Percentiles rank a stretch among this genome's conserved stretches.
Evolutionary conservation across 495 filamentous ascomycete genomes (phyloP).

Genomic region (Annulohypoxylon moriforme): DNA sequence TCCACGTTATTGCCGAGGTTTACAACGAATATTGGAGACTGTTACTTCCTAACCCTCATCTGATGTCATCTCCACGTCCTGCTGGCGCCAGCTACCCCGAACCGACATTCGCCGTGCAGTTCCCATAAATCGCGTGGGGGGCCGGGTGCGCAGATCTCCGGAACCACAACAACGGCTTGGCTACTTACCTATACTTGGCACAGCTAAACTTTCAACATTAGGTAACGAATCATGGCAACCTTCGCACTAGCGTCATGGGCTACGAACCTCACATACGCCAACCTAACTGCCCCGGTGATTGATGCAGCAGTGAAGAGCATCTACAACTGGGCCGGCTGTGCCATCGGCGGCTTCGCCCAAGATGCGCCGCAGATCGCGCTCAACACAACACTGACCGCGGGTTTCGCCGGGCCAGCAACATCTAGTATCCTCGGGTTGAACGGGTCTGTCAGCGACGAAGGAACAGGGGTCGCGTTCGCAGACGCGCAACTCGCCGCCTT

Average conservation of each 20-base stretch:
- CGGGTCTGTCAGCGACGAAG: constrained; percentile 23
- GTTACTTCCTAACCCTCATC: constrained; percentile 12
- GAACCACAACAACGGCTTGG: background rate
- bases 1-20: constrained; percentile 29
- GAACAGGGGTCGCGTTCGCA: constrained; percentile 21
- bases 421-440: constrained; percentile 57
- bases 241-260: constrained; percentile 54
- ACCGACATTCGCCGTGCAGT: background rate
- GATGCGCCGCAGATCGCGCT: constrained; percentile 60
- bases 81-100: constrained; percentile 4
- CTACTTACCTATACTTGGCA: background rate
- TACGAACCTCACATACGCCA: constrained; percentile 48
- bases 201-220: background rate
- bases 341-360: constrained; percentile 61
- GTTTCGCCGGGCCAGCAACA: constrained; percentile 60
- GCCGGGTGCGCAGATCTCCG: background rate
- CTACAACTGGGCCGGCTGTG: constrained; percentile 67
- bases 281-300: constrained; percentile 49
- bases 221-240: constrained; percentile 52
- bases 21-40: constrained; percentile 8
- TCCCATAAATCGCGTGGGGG: constrained; percentile 5
- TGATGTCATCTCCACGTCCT: constrained; percentile 17
- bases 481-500: constrained; percentile 66
- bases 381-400: constrained; percentile 40
- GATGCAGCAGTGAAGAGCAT: constrained; percentile 52